These are phyloP conservation scores for Quercus parvula DNA, from an alignment of 306 rosid genomes.

Conservation along the genomic window DNA sequence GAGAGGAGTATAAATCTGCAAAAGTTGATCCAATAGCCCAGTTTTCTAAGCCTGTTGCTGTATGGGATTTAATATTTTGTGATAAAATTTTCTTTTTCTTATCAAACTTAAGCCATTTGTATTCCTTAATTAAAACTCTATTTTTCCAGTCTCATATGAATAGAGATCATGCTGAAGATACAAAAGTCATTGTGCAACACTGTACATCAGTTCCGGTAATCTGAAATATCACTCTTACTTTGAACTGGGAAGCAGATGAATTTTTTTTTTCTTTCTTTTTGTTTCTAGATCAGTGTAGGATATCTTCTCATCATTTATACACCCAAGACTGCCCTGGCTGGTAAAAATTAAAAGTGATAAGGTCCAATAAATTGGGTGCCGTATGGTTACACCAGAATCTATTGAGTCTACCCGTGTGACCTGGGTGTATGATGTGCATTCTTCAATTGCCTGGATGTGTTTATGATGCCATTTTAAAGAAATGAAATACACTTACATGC, in stretches of 20 bases:
- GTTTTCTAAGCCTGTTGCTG: slow-evolving; percentile 93
- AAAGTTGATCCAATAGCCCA: slow-evolving; percentile 88
- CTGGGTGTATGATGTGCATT: background rate
- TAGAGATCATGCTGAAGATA: slow-evolving; percentile 91
- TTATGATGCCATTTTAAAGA: background rate
- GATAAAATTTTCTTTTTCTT: slow-evolving; percentile 11
- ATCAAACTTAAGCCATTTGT: background rate
- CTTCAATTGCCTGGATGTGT: background rate
- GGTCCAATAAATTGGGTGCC: slow-evolving; percentile 5
- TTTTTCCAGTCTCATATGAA: slow-evolving; percentile 87
- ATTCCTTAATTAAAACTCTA: slow-evolving; percentile 14
- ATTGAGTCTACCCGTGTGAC: background rate
- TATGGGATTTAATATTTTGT: slow-evolving; percentile 25
- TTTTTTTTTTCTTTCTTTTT: slow-evolving; percentile 5
- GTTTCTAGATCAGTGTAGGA: slow-evolving; percentile 10
- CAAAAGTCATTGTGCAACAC: slow-evolving; percentile 80
- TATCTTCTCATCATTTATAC: background rate
- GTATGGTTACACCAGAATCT: background rate
- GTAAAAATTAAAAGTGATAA: background rate
- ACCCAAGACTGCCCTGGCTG: background rate
- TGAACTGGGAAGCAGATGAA: slow-evolving; percentile 2
- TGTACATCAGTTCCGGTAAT: slow-evolving; percentile 83
- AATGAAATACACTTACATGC: background rate
- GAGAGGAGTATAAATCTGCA: slow-evolving; percentile 72
- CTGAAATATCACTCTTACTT: background rate